phyloP scores from a whole-genome alignment of 495 filamentous ascomycete species.

The Parathielavia hyrcaniae region DNA sequence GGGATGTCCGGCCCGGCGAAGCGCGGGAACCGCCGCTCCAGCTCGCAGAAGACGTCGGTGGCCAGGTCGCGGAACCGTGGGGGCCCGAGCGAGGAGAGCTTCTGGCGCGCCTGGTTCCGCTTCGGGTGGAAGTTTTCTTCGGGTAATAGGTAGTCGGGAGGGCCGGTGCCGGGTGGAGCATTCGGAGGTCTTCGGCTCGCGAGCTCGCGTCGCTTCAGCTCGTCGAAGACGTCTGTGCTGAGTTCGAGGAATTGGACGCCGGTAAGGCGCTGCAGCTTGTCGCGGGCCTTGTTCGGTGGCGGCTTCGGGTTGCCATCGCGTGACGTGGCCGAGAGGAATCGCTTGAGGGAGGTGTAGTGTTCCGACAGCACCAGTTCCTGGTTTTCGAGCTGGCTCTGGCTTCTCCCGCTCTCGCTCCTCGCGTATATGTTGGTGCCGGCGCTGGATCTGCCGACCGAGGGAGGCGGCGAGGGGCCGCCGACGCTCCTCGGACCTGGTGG shows the following conservation, averaged over 20 bases:
- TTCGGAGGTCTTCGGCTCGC: slow-evolving; percentile 47
- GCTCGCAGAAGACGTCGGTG: slow-evolving; percentile 90
- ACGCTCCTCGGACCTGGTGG: slow-evolving; percentile 44
- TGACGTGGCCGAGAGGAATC: slow-evolving; percentile 64
- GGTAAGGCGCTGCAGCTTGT: slow-evolving; percentile 85
- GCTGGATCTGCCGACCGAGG: slow-evolving; percentile 74
- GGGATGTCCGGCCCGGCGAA: slow-evolving; percentile 63
- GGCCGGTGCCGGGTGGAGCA: slow-evolving; percentile 46
- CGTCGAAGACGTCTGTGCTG: slow-evolving; percentile 95
- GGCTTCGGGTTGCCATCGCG: slow-evolving; percentile 68
- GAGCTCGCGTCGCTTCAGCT: slow-evolving; percentile 77
- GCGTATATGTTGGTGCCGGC: slow-evolving; percentile 61
- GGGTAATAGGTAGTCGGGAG: slow-evolving; percentile 68
- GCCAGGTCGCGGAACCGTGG: slow-evolving; percentile 84
- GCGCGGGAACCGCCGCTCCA: slow-evolving; percentile 82
- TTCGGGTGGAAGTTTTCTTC: slow-evolving; percentile 90
- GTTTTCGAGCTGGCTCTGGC: slow-evolving; percentile 41
- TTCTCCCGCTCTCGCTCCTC: slow-evolving; percentile 55
- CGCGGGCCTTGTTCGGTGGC: slow-evolving; percentile 77
- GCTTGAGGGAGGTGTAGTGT: slow-evolving; percentile 75
- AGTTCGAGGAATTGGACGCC: slow-evolving; percentile 92
- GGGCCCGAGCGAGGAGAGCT: slow-evolving; percentile 78
- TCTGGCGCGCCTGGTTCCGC: slow-evolving; percentile 91
- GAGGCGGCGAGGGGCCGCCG: slow-evolving; percentile 74
- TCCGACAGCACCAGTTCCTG: slow-evolving; percentile 54